Percentiles rank a stretch among this genome's conserved stretches.
Evolutionary conservation across 768 basidiomycete species (phyloP).

Genomic region (Russula sp.): DNA sequence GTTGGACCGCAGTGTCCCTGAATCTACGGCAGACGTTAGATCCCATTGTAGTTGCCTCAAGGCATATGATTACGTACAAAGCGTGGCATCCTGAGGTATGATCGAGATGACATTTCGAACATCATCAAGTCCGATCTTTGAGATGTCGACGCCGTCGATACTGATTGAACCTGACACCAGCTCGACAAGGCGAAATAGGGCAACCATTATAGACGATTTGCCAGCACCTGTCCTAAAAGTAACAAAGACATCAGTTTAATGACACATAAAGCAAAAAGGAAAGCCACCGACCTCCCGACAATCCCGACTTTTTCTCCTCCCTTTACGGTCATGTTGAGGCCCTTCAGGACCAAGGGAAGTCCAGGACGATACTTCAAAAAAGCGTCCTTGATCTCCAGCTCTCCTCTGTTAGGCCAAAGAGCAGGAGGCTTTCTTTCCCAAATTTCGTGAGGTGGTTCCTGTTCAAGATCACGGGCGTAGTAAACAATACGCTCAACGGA

Average conservation of each 20-base stretch:
- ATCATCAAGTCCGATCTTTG: slow-evolving; percentile 73
- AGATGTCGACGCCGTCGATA: slow-evolving; percentile 83
- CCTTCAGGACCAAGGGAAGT: slow-evolving; percentile 82
- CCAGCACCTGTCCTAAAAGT: slow-evolving; percentile 70
- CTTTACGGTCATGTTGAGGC: slow-evolving; percentile 63
- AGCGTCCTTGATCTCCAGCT: slow-evolving; percentile 70
- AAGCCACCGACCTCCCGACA: slow-evolving; percentile 55
- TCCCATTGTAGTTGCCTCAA: slow-evolving; percentile 29
- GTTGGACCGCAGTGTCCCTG: slow-evolving; percentile 80
- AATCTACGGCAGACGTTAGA: slow-evolving; percentile 45
- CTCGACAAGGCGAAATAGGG: slow-evolving; percentile 84
- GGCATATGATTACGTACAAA: slow-evolving; percentile 40
- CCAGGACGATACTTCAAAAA: slow-evolving; percentile 82
- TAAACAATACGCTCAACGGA: slow-evolving; percentile 79
- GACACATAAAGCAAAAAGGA: slow-evolving; percentile 10
- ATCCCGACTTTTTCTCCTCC: slow-evolving; percentile 91
- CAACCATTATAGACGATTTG: slow-evolving; percentile 89
- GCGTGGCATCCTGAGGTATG: slow-evolving; percentile 75
- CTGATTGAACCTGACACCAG: slow-evolving; percentile 67
- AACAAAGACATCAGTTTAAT: slow-evolving; percentile 6
- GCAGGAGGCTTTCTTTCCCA: slow-evolving; percentile 55
- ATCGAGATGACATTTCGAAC: slow-evolving; percentile 67
- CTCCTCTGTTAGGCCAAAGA: slow-evolving; percentile 76
- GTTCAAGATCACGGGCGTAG: slow-evolving; percentile 76
- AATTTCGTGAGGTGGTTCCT: slow-evolving; percentile 71